Conservation (phyloP, 2,329 filamentous ascomycete genomes). For the Talaromyces sp. region DNA sequence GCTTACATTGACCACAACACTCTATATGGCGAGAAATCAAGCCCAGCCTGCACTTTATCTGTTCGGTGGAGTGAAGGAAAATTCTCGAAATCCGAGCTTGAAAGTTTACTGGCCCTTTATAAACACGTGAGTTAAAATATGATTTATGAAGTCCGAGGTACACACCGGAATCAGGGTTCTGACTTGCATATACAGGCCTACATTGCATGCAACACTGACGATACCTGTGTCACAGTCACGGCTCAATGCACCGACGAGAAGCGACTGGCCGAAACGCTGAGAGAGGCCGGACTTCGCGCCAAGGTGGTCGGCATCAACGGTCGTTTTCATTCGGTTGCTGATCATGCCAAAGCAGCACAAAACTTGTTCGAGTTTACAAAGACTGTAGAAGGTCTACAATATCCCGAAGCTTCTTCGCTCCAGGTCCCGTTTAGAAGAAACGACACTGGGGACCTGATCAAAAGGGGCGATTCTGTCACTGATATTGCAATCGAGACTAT, state of each 20-base stretch:
- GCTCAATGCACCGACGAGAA: background rate
- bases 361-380: slow-evolving; percentile 7
- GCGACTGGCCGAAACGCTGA: background rate
- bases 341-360: background rate
- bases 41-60: background rate
- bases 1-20: slow-evolving; percentile 31
- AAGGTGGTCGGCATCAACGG: slow-evolving; percentile 8
- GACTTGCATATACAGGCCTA: slow-evolving; percentile 10
- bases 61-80: slow-evolving; percentile 11
- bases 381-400: slow-evolving; percentile 10
- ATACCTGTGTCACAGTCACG: slow-evolving; percentile 5
- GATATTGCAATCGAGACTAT: slow-evolving; percentile 11
- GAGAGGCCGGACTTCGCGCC: slow-evolving; percentile 6
- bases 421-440: slow-evolving; percentile 7
- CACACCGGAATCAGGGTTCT: background rate
- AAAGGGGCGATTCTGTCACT: background rate
- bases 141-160: background rate
- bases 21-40: background rate
- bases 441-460: slow-evolving; percentile 5
- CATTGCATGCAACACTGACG: slow-evolving; percentile 11
- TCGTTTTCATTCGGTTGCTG: slow-evolving; percentile 6
- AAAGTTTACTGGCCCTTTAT: background rate
- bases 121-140: background rate
- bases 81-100: slow-evolving; percentile 6
- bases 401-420: background rate